Base-by-base conservation (phyloP, 192 early-diverging fungal genomes). In the Chytriomyces sp. region DNA sequence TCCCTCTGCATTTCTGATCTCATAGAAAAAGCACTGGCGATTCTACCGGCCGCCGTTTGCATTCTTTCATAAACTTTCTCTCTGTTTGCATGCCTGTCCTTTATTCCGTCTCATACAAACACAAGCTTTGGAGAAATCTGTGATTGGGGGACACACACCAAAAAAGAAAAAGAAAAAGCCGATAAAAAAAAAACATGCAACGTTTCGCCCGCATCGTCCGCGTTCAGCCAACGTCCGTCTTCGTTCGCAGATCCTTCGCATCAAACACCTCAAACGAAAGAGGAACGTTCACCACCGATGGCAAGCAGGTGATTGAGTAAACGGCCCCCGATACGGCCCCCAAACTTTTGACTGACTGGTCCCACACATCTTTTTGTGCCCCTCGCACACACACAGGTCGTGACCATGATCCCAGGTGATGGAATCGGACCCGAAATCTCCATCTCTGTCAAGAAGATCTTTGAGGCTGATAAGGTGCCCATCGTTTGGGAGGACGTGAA, bases 351-450 rank as follows among this genome's bases (percentile, higher is more conserved):
- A 20, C 11, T 2, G 0, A 2, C 0, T 3, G 0, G 11, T 57
- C 20, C 3, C 20, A 0, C 43, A 86, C 1, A 23, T 11, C 35
- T 64, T 16, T 23, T 11, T 1, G 2, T 5, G 28, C 16, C n/a
- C 11, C 67, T 16, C 11, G 13, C 84, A 53, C 28, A 35, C 0
- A 35, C n/a, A 88, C 85, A 79, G 26, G 79, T 88, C 47, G 96
- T 98, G 67, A 97, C 96, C 66, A 84, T 99, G 72, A 98, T 99
- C 76, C 96, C 97, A n/a, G 97, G 97, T 70, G 97, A 98, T 83
- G 97, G 97, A 69, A 99, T 99, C 73, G 97, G 97, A 43, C 97
- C 97, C 5, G 97, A 99, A 85, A 99, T 99, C 74, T 95, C 96
- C 50, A 82, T 87, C 67, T 94, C 94, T 16, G 97, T 99, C 50